phyloP scores from a whole-genome alignment of 495 filamentous ascomycete species.

The Neurospora sp. region DNA sequence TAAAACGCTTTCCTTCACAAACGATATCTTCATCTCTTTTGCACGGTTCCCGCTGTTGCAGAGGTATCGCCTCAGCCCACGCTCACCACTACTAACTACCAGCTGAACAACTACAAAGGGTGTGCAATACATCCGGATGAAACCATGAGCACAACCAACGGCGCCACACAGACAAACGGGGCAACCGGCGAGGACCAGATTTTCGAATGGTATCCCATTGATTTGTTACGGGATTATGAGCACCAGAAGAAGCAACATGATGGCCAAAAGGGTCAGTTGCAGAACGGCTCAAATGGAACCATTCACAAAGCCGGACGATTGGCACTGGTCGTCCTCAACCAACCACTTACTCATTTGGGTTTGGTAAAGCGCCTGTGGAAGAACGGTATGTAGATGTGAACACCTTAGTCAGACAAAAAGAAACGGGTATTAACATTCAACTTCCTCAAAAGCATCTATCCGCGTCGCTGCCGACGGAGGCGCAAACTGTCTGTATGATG shows the following conservation, averaged over 20 bases:
- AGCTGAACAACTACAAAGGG: not conserved
- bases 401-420: not conserved
- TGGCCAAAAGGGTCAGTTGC: not conserved
- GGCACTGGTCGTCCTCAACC: conserved; percentile 60
- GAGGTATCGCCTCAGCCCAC: not conserved
- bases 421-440: not conserved
- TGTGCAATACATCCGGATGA: not conserved
- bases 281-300: not conserved
- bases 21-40: not conserved
- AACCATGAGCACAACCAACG: not conserved
- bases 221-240: conserved; percentile 9
- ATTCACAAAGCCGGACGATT: conserved; percentile 24
- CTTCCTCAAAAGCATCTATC: conserved; percentile 34
- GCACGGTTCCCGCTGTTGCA: not conserved
- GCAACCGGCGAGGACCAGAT: not conserved
- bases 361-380: conserved; percentile 43
- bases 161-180: not conserved
- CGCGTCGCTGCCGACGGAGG: conserved; percentile 83
- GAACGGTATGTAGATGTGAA: conserved; percentile 37
- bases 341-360: conserved; percentile 49
- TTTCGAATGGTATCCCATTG: conserved; percentile 22
- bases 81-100: not conserved
- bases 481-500: conserved; percentile 68
- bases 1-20: not conserved
- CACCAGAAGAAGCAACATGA: conserved; percentile 1